Evolutionary conservation across 2,329 filamentous ascomycete genomes (phyloP).

Genomic region (Hymenoscyphus fructigenus): DNA sequence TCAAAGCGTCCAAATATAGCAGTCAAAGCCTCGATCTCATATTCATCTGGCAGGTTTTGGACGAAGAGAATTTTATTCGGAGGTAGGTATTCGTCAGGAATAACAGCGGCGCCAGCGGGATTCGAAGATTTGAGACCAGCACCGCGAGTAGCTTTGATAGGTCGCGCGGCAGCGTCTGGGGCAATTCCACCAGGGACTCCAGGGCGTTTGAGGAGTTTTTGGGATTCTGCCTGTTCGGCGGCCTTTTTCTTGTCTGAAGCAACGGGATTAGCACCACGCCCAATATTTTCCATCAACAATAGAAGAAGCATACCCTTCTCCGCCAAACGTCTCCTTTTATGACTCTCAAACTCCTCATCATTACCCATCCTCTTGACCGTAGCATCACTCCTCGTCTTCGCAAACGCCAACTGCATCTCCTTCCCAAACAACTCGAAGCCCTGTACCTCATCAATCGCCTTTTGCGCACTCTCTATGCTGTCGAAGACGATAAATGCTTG

Average conservation of each 20-base stretch:
- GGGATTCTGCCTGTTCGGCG: constrained; percentile 72
- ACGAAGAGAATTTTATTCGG: constrained; percentile 97
- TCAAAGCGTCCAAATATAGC: constrained; percentile 86
- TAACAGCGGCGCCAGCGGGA: constrained; percentile 64
- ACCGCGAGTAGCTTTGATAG: constrained; percentile 68
- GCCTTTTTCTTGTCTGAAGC: constrained; percentile 72
- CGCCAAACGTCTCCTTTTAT: constrained; percentile 79
- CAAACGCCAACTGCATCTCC: constrained; percentile 80
- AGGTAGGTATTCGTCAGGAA: constrained; percentile 96
- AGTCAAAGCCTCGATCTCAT: constrained; percentile 76
- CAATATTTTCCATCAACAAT: neutral
- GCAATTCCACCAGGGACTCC: constrained; percentile 39
- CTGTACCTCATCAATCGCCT: constrained; percentile 84
- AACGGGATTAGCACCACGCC: neutral
- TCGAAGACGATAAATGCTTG: constrained; percentile 96
- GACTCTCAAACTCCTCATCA: constrained; percentile 78
- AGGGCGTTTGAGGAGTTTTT: constrained; percentile 71
- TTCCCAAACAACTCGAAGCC: constrained; percentile 93
- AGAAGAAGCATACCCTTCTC: constrained; percentile 71
- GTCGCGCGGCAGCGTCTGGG: constrained; percentile 48
- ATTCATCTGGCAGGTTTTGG: constrained; percentile 86
- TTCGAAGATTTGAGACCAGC: constrained; percentile 76
- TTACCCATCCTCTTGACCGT: constrained; percentile 74
- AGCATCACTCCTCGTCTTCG: constrained; percentile 81
- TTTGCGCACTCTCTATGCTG: constrained; percentile 70